Evolutionary conservation across 179 eudicot genomes (phyloP).

Genomic region (Beta lomatogona): DNA sequence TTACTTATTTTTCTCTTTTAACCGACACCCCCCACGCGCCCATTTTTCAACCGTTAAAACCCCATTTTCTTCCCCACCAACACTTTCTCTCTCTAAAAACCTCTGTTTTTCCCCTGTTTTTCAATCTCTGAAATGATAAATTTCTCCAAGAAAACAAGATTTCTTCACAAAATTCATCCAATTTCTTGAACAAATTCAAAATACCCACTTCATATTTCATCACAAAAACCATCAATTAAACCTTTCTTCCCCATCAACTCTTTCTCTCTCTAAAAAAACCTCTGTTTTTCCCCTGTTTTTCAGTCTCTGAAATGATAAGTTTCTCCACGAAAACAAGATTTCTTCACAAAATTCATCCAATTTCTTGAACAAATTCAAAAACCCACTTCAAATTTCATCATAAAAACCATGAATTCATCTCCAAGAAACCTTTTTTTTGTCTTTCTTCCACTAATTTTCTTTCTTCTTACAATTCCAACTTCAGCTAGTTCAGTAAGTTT

Average conservation of each 20-base stretch:
- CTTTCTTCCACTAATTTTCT: conserved; percentile 24
- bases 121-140: conserved; percentile 15
- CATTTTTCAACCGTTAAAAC: conserved; percentile 61
- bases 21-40: conserved; percentile 45
- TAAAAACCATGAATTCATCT: conserved; percentile 29
- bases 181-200: conserved; percentile 19
- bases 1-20: background rate
- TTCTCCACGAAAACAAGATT: conserved; percentile 14
- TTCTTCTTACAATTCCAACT: conserved; percentile 5
- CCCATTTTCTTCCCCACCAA: conserved; percentile 35
- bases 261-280: conserved; percentile 1
- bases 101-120: conserved; percentile 20
- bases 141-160: conserved; percentile 17
- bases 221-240: conserved; percentile 22
- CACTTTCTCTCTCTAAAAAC: conserved; percentile 3
- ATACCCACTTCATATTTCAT: conserved; percentile 7
- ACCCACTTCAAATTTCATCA: background rate
- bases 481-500: conserved; percentile 34
- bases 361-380: conserved; percentile 21
- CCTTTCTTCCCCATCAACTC: background rate
- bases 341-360: background rate
- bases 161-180: background rate
- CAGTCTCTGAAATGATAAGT: conserved; percentile 14
- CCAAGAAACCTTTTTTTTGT: conserved; percentile 45
- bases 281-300: no score